These are phyloP conservation scores for Lycium barbarum DNA, from an alignment of 257 asterid genomes.

Conservation along the genomic window DNA sequence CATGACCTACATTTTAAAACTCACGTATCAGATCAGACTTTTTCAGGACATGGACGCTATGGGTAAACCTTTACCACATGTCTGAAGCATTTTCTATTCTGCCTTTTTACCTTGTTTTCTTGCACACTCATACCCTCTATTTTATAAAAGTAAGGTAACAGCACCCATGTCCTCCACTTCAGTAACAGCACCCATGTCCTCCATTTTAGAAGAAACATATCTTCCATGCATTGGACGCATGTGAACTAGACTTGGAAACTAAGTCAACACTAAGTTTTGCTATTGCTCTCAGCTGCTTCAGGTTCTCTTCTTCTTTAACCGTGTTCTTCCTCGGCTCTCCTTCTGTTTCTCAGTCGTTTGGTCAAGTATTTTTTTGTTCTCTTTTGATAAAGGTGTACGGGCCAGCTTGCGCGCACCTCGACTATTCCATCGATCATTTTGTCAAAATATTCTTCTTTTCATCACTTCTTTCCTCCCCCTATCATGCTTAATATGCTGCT, in stretches of 20 bases:
- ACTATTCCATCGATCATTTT: neutral
- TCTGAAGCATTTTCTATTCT: neutral
- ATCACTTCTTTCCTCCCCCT: slow-evolving; percentile 1
- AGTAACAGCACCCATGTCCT: no score
- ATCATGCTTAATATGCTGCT: slow-evolving; percentile 6
- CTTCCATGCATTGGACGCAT: neutral
- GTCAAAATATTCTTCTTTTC: neutral
- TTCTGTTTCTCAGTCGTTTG: neutral
- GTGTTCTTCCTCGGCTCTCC: neutral
- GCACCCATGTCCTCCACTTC: slow-evolving; percentile 12
- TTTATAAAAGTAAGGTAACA: neutral
- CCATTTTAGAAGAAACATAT: neutral
- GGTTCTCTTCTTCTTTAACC: slow-evolving; percentile 25
- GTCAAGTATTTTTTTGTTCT: neutral
- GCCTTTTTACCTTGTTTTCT: neutral
- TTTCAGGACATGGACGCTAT: neutral
- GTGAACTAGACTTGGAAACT: neutral
- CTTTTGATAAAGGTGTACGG: no score
- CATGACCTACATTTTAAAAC: neutral
- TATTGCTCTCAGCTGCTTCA: neutral
- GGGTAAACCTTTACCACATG: neutral
- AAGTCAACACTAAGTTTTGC: neutral
- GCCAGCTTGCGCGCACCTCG: neutral
- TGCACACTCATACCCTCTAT: neutral
- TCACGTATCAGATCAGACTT: neutral